Conservation (phyloP, 352 stramenopile species). For the Pythium angustatum region DNA sequence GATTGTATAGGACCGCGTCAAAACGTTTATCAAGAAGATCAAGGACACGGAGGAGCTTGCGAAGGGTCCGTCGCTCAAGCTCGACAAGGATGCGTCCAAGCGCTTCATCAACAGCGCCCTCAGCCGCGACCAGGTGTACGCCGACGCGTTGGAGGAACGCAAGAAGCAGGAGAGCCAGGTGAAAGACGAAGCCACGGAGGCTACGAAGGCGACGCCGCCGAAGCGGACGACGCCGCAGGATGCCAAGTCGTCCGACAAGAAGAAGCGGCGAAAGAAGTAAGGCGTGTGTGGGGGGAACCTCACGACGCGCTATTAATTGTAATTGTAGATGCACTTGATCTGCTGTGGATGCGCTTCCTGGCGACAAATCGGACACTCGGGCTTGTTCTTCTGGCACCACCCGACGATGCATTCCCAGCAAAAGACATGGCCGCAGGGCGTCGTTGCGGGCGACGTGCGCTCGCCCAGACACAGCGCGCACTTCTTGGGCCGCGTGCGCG, state of each 20-base stretch:
- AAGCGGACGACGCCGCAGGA: conserved; percentile 20
- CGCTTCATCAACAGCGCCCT: conserved; percentile 85
- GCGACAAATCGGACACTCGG: conserved; percentile 88
- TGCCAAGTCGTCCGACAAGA: conserved; percentile 40
- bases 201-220: conserved; percentile 11
- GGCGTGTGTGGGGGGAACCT: neutral
- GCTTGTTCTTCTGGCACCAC: conserved; percentile 92
- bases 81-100: conserved; percentile 81
- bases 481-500: conserved; percentile 50
- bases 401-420: conserved; percentile 93
- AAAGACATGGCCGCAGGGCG: conserved; percentile 90
- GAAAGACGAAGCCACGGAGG: conserved; percentile 34
- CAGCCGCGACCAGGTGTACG: conserved; percentile 84
- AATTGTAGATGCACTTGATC: conserved; percentile 93
- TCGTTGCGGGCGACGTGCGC: conserved; percentile 71
- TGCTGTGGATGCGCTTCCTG: conserved; percentile 86
- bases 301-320: conserved; percentile 45
- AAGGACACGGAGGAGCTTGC: conserved; percentile 84
- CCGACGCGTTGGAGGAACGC: conserved; percentile 61
- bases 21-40: conserved; percentile 89
- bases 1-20: conserved; percentile 69
- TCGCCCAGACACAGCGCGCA: conserved; percentile 87
- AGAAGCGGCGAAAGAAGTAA: conserved; percentile 43
- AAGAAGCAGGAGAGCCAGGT: conserved; percentile 48
- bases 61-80: conserved; percentile 69